Conservation (phyloP, 306 rosid genomes). For the Cyclanthera cordifolia region DNA sequence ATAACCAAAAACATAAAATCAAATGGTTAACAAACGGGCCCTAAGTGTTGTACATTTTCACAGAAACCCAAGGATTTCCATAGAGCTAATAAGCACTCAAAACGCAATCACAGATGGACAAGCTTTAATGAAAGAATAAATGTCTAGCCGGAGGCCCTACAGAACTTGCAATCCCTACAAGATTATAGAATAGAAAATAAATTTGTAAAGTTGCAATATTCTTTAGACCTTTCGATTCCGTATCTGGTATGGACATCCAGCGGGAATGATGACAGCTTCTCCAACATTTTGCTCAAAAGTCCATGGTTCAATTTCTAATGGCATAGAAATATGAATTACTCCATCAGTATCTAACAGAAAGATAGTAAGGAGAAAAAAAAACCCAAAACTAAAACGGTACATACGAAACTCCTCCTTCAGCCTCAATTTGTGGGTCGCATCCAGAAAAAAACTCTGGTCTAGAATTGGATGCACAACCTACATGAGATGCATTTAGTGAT, state of each 20-base stretch:
- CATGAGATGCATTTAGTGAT: conserved; percentile 22
- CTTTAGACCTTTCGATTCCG: conserved; percentile 66
- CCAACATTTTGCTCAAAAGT: conserved; percentile 81
- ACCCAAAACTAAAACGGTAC: conserved; percentile 14
- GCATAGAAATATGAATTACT: conserved; percentile 6
- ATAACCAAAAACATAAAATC: too few species aligned
- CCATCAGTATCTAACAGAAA: not conserved
- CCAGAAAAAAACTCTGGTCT: conserved; percentile 71
- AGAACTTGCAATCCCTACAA: not conserved
- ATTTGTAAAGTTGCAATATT: not conserved
- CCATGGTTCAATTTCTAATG: conserved; percentile 92
- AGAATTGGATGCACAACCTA: conserved; percentile 86
- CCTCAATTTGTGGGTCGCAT: conserved; percentile 51
- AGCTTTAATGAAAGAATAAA: not conserved
- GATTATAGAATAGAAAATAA: not conserved
- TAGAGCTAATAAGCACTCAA: not conserved
- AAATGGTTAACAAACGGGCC: too few species aligned
- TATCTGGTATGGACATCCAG: conserved; percentile 97
- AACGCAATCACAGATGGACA: not conserved
- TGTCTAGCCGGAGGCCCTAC: not conserved
- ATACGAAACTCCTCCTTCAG: conserved; percentile 87
- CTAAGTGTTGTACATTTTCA: not conserved
- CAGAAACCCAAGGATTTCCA: not conserved
- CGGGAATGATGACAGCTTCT: conserved; percentile 94
- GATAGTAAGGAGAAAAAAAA: not conserved